Conservation (phyloP, 2,329 filamentous ascomycete genomes). For the Neospermospora avenae region DNA sequence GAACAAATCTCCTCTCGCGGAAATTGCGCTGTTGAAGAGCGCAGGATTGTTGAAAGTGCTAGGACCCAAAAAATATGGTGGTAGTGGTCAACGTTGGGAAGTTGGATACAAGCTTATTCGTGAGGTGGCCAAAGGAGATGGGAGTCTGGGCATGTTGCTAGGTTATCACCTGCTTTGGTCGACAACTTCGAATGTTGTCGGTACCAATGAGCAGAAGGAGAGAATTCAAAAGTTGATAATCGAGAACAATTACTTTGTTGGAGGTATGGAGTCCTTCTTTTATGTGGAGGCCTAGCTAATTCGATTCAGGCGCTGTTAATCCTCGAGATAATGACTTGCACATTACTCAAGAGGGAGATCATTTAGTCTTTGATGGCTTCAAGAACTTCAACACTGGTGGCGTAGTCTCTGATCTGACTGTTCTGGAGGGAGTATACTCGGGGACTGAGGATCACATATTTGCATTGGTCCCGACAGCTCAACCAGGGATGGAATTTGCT, state of each 20-base stretch:
- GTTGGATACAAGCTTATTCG: conserved; percentile 57
- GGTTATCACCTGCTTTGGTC: conserved; percentile 65
- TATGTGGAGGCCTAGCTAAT: background rate
- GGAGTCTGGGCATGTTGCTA: conserved; percentile 63
- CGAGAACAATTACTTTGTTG: conserved; percentile 62
- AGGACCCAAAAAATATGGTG: conserved; percentile 48
- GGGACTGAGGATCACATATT: conserved; percentile 60
- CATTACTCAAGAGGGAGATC: conserved; percentile 51
- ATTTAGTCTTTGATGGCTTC: conserved; percentile 56
- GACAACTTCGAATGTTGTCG: conserved; percentile 57
- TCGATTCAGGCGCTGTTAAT: conserved; percentile 52
- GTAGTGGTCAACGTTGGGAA: conserved; percentile 50
- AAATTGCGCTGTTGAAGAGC: conserved; percentile 50
- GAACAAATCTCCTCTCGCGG: conserved; percentile 49
- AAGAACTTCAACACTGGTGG: conserved; percentile 69
- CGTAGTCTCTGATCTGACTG: conserved; percentile 62
- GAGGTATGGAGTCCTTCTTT: conserved; percentile 39
- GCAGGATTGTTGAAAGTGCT: conserved; percentile 49
- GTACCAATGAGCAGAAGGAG: conserved; percentile 57
- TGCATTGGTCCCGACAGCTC: conserved; percentile 54
- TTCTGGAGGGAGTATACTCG: conserved; percentile 60
- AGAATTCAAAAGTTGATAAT: conserved; percentile 55
- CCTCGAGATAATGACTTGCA: conserved; percentile 60
- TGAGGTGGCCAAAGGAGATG: conserved; percentile 62
- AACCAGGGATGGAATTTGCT: conserved; percentile 54